These are phyloP conservation scores for Nitzschia inconspicua DNA, from an alignment of 108 stramenopile genomes.

Conservation along the genomic window DNA sequence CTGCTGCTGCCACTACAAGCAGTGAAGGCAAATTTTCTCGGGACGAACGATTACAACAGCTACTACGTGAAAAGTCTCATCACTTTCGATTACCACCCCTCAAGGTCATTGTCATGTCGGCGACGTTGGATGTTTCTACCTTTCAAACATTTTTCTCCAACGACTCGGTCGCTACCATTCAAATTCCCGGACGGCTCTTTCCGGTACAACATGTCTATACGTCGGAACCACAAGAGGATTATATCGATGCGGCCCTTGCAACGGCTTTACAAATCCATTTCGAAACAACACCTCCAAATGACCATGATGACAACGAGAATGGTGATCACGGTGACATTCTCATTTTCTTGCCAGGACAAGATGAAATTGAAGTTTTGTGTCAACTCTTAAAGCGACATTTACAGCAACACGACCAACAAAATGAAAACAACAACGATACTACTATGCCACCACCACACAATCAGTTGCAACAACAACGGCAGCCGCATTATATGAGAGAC, in stretches of 20 bases:
- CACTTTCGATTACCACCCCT: conserved; percentile 59
- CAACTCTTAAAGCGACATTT: conserved; percentile 67
- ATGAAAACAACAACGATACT: neutral
- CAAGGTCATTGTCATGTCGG: conserved; percentile 95
- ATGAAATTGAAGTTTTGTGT: conserved; percentile 87
- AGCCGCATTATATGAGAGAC: conserved; percentile 29
- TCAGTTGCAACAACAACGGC: no score
- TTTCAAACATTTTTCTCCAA: conserved; percentile 79
- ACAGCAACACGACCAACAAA: neutral
- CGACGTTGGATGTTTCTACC: conserved; percentile 87
- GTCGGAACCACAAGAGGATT: conserved; percentile 71
- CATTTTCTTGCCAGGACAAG: conserved; percentile 96
- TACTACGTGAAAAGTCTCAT: conserved; percentile 39
- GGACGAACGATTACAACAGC: conserved; percentile 41
- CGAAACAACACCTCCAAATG: no score
- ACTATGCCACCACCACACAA: no score
- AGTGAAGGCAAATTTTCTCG: conserved; percentile 8
- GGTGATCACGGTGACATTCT: conserved; percentile 83
- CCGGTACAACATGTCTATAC: conserved; percentile 84
- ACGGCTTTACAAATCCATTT: conserved; percentile 88
- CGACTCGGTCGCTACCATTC: conserved; percentile 46
- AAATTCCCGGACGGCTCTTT: conserved; percentile 86
- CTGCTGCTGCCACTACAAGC: no score
- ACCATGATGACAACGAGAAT: conserved; percentile 34
- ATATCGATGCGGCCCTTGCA: conserved; percentile 76